These are phyloP conservation scores for Candida sp. DNA, from an alignment of 1,139 yeast species.

Conservation along the genomic window DNA sequence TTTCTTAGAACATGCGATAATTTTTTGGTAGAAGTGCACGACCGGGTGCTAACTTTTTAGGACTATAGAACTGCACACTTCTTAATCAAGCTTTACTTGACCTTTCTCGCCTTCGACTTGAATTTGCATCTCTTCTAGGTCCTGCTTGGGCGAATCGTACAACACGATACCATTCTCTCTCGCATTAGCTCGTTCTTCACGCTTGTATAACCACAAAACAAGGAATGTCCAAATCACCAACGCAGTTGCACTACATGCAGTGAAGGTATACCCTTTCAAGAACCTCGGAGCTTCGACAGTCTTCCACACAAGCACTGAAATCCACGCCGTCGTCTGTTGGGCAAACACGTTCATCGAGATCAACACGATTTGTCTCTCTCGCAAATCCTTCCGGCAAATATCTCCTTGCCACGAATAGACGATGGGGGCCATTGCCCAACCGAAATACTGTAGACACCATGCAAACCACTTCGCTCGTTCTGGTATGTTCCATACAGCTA, in stretches of 20 bases:
- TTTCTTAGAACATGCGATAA: background rate
- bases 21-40: background rate
- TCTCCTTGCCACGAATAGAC: constrained; percentile 51
- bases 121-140: constrained; percentile 3
- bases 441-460: constrained; percentile 47
- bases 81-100: background rate
- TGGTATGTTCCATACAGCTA: constrained; percentile 52
- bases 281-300: constrained; percentile 45
- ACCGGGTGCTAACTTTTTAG: background rate
- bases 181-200: constrained; percentile 56
- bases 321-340: constrained; percentile 49
- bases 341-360: constrained; percentile 50
- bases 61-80: no score
- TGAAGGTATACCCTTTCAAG: constrained; percentile 47
- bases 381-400: constrained; percentile 47
- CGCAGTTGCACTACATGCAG: constrained; percentile 56
- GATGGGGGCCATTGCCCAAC: constrained; percentile 57
- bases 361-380: constrained; percentile 47
- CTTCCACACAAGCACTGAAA: constrained; percentile 51
- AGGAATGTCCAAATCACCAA: constrained; percentile 57
- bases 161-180: constrained; percentile 55
- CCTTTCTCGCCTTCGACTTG: background rate
- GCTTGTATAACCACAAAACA: constrained; percentile 60
- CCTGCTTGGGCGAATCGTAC: constrained; percentile 37
- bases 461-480: constrained; percentile 54